Evolutionary conservation across 108 stramenopile species (phyloP), one percentile per base, ranked within the genome.

Genomic region (Discostella stelligeroides): DNA sequence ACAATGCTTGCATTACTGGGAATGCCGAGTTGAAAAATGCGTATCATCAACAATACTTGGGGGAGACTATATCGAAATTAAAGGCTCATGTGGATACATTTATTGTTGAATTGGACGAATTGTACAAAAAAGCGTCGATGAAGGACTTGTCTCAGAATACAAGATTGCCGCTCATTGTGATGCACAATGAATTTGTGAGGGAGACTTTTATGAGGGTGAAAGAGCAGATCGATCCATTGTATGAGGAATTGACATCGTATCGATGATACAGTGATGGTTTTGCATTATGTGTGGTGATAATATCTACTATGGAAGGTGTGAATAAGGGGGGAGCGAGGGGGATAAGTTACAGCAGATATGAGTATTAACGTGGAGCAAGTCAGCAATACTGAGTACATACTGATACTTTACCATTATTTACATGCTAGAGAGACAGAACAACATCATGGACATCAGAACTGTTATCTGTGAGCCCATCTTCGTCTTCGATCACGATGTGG

Each of bases 31-130:
- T 82, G 30, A 88, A 88, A 49, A 43, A 41, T 17, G 66, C 53
- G 7, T 75, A 84, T 24, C 82, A 85, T 43, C 59, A 73, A 53
- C 84, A 85, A 66, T 88, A 84, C 47, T 68, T 79, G 34, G 48
- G 41, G 1, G 42, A 85, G 15, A 83, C 83, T 5, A 72, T 68
- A 12, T 48, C 17, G 1, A 76, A 59, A 51, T 56, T 88, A 20
- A 68, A 81, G 49, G 61, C 70, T 11, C 87, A 88, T 47, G 82
- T 88, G 3, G 82, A 88, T 66, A 54, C 29, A 27, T 84, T 83
- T 38, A 46, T 86, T 38, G 17, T 50, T 7, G 70, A 84, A 28
- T 63, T 86, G 41, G 70, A 83, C 37, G 70, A 70, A 27, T 72
- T 83, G 67, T 67, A 75, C 17, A 27, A 56, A 3, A 84, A 86